Percentiles rank a stretch among this genome's conserved stretches.
Evolutionary conservation across 371 early-diverging fungal genomes (phyloP).

Genomic region (Paramicrosporidium saccamoebae): DNA sequence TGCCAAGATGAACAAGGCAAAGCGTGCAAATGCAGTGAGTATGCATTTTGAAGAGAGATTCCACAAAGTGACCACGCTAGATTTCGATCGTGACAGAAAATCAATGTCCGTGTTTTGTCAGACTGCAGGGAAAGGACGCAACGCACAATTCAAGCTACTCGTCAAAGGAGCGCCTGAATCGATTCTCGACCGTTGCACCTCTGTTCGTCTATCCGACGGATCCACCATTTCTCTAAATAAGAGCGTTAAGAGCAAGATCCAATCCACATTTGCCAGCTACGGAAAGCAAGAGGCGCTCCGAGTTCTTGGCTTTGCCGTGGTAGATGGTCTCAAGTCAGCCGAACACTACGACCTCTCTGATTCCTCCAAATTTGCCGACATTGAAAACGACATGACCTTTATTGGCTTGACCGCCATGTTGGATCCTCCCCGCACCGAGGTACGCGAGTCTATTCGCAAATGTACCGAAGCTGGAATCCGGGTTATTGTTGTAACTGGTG

Average conservation of each 20-base stretch:
- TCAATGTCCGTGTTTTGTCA: conserved; percentile 54
- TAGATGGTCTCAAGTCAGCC: conserved; percentile 14
- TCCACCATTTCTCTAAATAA: conserved; percentile 23
- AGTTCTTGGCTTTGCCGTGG: conserved; percentile 52
- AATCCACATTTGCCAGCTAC: conserved; percentile 29
- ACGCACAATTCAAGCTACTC: conserved; percentile 10
- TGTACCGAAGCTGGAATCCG: conserved; percentile 78
- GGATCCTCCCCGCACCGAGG: conserved; percentile 90
- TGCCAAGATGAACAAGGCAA: conserved; percentile 8
- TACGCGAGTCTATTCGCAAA: conserved; percentile 32
- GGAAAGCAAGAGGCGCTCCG: conserved; percentile 41
- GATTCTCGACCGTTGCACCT: conserved; percentile 50
- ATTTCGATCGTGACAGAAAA: conserved; percentile 83
- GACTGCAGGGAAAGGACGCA: conserved; percentile 4
- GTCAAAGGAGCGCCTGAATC: conserved; percentile 87
- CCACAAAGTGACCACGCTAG: conserved; percentile 28
- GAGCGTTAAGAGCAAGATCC: conserved; percentile 17
- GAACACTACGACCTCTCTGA: conserved; percentile 15
- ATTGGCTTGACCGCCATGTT: conserved; percentile 73
- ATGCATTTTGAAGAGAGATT: conserved; percentile 13
- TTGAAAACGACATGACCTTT: conserved; percentile 56
- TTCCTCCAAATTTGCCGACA: conserved; percentile 17
- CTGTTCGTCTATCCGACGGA: conserved; percentile 12
- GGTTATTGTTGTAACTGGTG: conserved; percentile 93
- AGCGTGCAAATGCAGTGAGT: conserved; percentile 20